phyloP scores from a whole-genome alignment of 2,329 filamentous ascomycete genomes.

The Lizonia empirigonia region DNA sequence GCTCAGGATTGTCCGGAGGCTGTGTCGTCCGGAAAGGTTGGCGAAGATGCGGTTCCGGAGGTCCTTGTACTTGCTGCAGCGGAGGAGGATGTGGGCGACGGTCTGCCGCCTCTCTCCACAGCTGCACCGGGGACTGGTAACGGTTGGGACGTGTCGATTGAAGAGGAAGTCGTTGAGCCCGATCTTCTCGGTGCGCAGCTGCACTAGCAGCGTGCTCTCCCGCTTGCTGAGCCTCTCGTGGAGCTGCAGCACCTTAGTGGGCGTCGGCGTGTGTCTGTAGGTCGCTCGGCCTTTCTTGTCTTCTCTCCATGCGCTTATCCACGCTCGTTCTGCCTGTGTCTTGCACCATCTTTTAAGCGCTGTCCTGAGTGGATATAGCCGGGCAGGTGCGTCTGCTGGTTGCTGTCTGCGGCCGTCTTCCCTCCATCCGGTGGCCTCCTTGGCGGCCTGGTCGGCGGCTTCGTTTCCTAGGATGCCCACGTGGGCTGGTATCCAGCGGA shows the following conservation, averaged over 20 bases:
- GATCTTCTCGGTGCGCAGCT: too few species aligned
- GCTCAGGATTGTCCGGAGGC: conserved; percentile 59
- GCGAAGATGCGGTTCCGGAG: conserved; percentile 4
- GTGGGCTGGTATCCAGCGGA: conserved; percentile 17
- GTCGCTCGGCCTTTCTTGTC: conserved; percentile 17
- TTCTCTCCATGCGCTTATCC: too few species aligned
- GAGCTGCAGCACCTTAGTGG: conserved; percentile 20
- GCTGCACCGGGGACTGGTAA: not conserved
- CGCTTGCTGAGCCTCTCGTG: conserved; percentile 20
- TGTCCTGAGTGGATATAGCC: conserved; percentile 6
- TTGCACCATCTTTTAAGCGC: conserved; percentile 11
- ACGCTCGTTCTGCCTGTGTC: too few species aligned
- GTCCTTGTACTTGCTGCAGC: not conserved
- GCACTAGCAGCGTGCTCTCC: too few species aligned
- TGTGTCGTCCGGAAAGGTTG: too few species aligned
- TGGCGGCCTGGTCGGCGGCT: too few species aligned
- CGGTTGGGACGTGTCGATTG: not conserved
- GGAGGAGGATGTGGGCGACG: too few species aligned
- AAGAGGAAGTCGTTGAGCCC: conserved; percentile 8
- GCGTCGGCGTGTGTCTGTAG: conserved; percentile 15
- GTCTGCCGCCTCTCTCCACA: not conserved
- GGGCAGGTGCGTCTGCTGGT: conserved; percentile 16
- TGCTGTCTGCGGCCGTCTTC: conserved; percentile 9
- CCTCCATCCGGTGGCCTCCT: conserved; percentile 26
- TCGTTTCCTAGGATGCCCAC: conserved; percentile 11